These are phyloP conservation scores for Rhizophagus sp. DNA, from an alignment of 192 early-diverging fungal genomes.

Conservation along the genomic window DNA sequence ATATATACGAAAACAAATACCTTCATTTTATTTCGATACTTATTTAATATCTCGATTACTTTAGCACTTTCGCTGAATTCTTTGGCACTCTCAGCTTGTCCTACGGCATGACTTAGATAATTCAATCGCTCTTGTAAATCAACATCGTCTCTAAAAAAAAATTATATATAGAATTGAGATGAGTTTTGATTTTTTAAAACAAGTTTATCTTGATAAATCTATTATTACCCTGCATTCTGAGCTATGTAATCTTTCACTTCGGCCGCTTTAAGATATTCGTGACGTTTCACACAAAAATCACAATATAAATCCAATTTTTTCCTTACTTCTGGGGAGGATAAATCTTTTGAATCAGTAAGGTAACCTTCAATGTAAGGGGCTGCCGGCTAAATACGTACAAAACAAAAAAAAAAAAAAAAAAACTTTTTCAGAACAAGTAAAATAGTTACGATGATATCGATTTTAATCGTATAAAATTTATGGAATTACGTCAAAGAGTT, in stretches of 20 bases:
- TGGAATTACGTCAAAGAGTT: constrained; percentile 24
- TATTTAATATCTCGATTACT: constrained; percentile 4
- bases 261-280: constrained; percentile 24
- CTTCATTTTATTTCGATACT: not conserved
- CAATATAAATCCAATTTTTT: constrained; percentile 30
- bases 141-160: not conserved
- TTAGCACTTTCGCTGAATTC: not conserved
- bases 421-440: not conserved
- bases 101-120: constrained; percentile 18
- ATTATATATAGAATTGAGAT: not conserved
- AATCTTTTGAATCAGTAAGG: constrained; percentile 1
- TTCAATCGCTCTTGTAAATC: constrained; percentile 6
- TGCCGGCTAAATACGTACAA: not conserved
- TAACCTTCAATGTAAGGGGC: constrained; percentile 30
- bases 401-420: not conserved
- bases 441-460: not conserved
- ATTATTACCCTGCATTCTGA: constrained; percentile 14
- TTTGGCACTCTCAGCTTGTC: constrained; percentile 17
- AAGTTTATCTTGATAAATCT: not conserved
- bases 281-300: constrained; percentile 18
- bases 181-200: no score
- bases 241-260: constrained; percentile 23
- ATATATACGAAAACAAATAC: not conserved
- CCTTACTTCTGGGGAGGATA: not conserved
- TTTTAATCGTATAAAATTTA: no score